Evolutionary conservation across 306 rosid species (phyloP).

Genomic region (Psophocarpus tetragonolobus): DNA sequence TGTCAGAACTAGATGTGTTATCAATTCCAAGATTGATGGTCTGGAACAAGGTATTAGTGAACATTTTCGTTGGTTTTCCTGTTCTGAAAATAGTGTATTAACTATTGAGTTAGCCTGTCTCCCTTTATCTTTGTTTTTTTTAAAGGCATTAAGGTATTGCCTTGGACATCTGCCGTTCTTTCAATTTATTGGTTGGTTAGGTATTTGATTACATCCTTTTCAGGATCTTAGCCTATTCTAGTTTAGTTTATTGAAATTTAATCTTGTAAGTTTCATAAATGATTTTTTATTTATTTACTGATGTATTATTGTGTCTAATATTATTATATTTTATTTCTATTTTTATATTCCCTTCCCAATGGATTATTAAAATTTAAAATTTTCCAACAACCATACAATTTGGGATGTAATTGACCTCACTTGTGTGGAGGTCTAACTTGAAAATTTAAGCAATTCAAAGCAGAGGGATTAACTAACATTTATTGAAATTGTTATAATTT

Average conservation of each 20-base stretch:
- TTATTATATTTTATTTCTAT: too few species aligned
- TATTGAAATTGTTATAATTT: not conserved
- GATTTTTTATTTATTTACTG: not conserved
- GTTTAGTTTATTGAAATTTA: not conserved
- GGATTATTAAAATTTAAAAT: not conserved
- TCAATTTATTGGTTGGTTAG: not conserved
- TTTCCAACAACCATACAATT: not conserved
- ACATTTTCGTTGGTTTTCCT: not conserved
- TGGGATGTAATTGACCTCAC: not conserved
- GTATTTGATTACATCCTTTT: not conserved
- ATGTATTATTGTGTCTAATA: not conserved
- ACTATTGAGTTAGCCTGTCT: not conserved
- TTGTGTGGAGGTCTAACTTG: not conserved
- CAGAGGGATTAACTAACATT: not conserved
- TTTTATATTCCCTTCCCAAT: not conserved
- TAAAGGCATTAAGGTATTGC: not conserved
- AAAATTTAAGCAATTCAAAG: not conserved
- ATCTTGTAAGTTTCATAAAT: not conserved
- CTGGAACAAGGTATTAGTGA: constrained; percentile 82
- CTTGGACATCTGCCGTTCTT: not conserved
- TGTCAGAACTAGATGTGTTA: constrained; percentile 78
- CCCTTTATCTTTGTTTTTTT: constrained; percentile 13
- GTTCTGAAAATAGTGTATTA: constrained; percentile 6
- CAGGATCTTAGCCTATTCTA: constrained; percentile 18
- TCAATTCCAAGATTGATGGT: constrained; percentile 88